These are phyloP conservation scores for Eimeria maxima DNA, from an alignment of 169 alveolate genomes.

Conservation along the genomic window DNA sequence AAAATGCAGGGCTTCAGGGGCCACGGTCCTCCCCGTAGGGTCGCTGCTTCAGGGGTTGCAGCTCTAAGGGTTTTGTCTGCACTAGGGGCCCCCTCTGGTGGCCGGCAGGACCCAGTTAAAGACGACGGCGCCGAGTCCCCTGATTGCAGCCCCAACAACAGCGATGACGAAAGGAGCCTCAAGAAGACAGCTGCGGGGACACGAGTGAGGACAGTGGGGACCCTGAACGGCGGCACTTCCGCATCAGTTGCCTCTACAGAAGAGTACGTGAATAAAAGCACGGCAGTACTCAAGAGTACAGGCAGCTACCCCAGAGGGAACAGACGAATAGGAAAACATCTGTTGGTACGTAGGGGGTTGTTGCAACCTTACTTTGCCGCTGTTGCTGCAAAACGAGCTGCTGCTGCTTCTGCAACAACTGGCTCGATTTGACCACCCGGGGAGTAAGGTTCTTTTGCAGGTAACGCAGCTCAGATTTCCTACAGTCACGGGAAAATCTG, in stretches of 20 bases:
- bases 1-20: slow-evolving; percentile 21
- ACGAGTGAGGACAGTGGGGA: not conserved
- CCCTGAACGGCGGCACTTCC: not conserved
- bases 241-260: not conserved
- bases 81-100: slow-evolving; percentile 33
- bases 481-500: not conserved
- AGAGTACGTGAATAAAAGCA: not conserved
- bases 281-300: not conserved
- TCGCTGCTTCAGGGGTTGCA: slow-evolving; percentile 48
- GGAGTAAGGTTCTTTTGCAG: not conserved
- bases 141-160: slow-evolving; percentile 8
- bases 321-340: not conserved
- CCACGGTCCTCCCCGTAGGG: not conserved
- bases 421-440: not conserved
- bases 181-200: not conserved
- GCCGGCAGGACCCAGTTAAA: not conserved
- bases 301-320: not conserved
- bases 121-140: slow-evolving; percentile 49
- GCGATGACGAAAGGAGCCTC: not conserved
- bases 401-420: not conserved
- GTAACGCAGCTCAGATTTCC: not conserved
- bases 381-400: not conserved
- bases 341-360: not conserved
- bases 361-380: not conserved
- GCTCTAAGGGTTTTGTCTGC: slow-evolving; percentile 52